Percentiles rank a stretch among this genome's conserved stretches.
These are phyloP conservation scores for rapeseed (Brassica napus) DNA, from an alignment of 345 rosid genomes.

Conservation along the genomic window DNA sequence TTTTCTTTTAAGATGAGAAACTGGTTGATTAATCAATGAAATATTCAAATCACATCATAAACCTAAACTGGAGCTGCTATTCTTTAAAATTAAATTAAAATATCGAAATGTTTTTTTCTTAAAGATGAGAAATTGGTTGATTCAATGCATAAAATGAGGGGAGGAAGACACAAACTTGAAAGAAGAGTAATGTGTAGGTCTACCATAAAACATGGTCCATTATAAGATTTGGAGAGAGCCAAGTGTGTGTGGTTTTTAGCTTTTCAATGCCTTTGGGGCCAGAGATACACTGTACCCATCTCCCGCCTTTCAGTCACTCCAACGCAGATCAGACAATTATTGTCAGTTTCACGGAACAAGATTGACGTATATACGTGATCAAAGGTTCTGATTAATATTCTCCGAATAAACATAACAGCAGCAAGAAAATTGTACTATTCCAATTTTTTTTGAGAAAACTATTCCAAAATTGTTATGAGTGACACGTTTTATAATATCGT, in stretches of 20 bases:
- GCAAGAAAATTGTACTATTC: not conserved
- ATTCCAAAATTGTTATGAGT: too few relatives aligned
- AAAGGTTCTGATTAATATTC: not conserved
- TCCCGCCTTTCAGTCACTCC: conserved; percentile 6
- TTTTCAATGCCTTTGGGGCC: conserved; percentile 38
- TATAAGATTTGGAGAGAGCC: conserved; percentile 3
- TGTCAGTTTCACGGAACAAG: not conserved
- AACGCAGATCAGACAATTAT: conserved; percentile 10
- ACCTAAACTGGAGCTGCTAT: not conserved
- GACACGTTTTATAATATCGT: not conserved
- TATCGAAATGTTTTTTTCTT: not conserved
- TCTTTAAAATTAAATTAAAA: not conserved
- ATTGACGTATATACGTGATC: conserved; percentile 7
- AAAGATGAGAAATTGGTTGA: not conserved
- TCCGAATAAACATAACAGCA: not conserved
- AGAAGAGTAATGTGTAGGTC: conserved; percentile 36
- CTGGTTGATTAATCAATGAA: not conserved
- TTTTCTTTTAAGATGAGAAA: too few relatives aligned
- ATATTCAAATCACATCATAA: not conserved
- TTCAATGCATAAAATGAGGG: conserved; percentile 17
- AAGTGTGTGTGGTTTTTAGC: conserved; percentile 31
- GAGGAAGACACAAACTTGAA: conserved; percentile 22
- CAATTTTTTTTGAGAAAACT: not conserved
- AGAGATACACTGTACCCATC: conserved; percentile 35
- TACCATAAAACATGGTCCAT: conserved; percentile 42